Base-by-base conservation (phyloP, 2,329 filamentous ascomycete species). In the Stemphylium lycopersici region DNA sequence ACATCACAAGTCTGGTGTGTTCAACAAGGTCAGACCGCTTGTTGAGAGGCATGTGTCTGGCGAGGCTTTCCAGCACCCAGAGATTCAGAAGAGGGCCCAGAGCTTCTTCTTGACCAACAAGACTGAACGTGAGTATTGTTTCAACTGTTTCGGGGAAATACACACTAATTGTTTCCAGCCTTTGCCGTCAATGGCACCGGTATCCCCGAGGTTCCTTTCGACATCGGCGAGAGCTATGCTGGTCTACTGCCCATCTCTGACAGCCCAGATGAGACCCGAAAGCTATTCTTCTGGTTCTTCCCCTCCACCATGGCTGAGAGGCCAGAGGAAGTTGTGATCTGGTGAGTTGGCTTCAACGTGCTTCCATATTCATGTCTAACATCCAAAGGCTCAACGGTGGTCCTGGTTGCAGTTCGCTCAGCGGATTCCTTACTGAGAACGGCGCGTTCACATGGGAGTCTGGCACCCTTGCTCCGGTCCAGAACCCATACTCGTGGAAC, bases 361-460 rank as follows among this genome's bases (percentile, higher is more conserved):
- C 26, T 11, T 29, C 2, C 26, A 11, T 29, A 11, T 11, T 10
- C 10, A 10, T 29, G 4, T 32, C 56, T 63, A 40, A 65, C 34
- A 2, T 8, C 1, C 15, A 16, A 12, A 72, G 69, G 71, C 66
- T 75, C 44, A 76, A 76, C 41, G 73, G 73, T 24, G 73, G 73
- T 7, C 76, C 76, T 6, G 76, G 76, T 2, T 78, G 76, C 58
- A 71, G 65, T 29, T 89, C 86, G 1, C 79, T 91, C 6, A 82
- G 87, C 61, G 89, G 88, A 6, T 78, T 93, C 1, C 71, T 93
- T 8, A 88, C 90, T 45, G 90, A 93, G 64, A 93, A 91, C 63
- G 90, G 90, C 0, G 88, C 90, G 0, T 74, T 74, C 46, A 70
- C 61, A 1, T 77, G 74, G 73, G 84, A 88, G 68, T 80, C 84